Percentiles rank a stretch among this genome's conserved stretches.
These are phyloP conservation scores for Colletotrichum lentis DNA, from an alignment of 2,329 filamentous ascomycete genomes.

Conservation along the genomic window DNA sequence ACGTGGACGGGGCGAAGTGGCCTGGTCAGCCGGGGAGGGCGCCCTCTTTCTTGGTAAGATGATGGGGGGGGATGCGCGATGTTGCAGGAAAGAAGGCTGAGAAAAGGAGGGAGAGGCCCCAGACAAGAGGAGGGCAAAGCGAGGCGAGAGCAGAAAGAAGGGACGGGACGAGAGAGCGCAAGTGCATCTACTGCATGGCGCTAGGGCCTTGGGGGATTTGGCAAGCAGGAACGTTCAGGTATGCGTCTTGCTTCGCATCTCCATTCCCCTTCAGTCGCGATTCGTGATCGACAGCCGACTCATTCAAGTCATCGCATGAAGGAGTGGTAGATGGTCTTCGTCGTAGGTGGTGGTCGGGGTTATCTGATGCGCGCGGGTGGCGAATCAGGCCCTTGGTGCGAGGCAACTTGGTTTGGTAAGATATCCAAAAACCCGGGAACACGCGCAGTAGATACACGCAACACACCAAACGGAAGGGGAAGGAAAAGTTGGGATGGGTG, in stretches of 20 bases:
- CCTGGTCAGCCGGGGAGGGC: conserved; percentile 28
- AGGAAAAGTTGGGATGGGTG: neutral
- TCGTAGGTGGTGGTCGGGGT: conserved; percentile 4
- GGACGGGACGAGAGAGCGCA: conserved; percentile 38
- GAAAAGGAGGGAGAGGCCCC: conserved; percentile 29
- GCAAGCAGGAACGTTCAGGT: conserved; percentile 37
- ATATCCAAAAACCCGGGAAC: conserved; percentile 22
- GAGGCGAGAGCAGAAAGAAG: conserved; percentile 25
- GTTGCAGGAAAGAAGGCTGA: conserved; percentile 31
- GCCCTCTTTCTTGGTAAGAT: conserved; percentile 32
- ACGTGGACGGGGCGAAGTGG: conserved; percentile 35
- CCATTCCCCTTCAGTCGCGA: conserved; percentile 37
- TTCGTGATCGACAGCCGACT: conserved; percentile 35
- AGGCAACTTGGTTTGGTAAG: conserved; percentile 6
- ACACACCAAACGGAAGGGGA: conserved; percentile 6
- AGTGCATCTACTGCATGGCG: conserved; percentile 39
- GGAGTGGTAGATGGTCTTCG: neutral
- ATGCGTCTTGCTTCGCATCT: conserved; percentile 36
- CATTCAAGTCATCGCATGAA: conserved; percentile 34
- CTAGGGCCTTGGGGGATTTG: conserved; percentile 32
- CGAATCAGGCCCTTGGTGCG: conserved; percentile 16
- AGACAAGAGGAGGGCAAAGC: conserved; percentile 20
- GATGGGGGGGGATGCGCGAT: conserved; percentile 21
- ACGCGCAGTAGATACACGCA: conserved; percentile 19
- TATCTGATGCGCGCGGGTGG: conserved; percentile 30